Percentiles rank a stretch among this genome's conserved stretches.
phyloP scores from a whole-genome alignment of 2,329 filamentous ascomycete genomes.

The Aspergillus piperis region DNA sequence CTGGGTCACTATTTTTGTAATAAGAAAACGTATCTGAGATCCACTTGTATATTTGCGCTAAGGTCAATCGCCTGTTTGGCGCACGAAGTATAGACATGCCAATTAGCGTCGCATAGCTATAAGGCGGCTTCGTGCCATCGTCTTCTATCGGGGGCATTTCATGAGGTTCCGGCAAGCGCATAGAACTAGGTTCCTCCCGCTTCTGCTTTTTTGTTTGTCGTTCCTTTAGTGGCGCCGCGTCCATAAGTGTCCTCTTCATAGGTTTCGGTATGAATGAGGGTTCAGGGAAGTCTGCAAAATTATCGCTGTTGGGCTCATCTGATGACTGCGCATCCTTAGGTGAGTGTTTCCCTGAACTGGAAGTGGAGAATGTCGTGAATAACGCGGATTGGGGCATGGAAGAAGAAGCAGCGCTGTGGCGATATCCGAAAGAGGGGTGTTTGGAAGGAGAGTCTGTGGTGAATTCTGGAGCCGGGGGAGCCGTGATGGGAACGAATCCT shows the following conservation, averaged over 20 bases:
- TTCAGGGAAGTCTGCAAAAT: conserved; percentile 51
- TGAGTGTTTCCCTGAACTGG: conserved; percentile 38
- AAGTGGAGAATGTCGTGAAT: conserved; percentile 54
- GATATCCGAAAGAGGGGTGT: conserved; percentile 41
- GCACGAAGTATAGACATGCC: conserved; percentile 95
- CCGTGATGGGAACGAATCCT: conserved; percentile 62
- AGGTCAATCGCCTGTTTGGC: conserved; percentile 76
- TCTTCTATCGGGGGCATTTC: conserved; percentile 82
- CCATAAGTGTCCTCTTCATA: conserved; percentile 65
- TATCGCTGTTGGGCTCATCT: conserved; percentile 45
- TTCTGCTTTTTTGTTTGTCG: conserved; percentile 69
- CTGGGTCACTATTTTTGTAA: conserved; percentile 79
- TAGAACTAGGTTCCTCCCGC: conserved; percentile 53
- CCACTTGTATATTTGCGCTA: conserved; percentile 98
- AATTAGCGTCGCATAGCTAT: conserved; percentile 93
- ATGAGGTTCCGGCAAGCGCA: conserved; percentile 67
- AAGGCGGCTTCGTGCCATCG: conserved; percentile 83
- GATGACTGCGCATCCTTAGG: conserved; percentile 52
- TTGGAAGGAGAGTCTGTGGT: conserved; percentile 53
- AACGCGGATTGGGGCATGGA: conserved; percentile 47
- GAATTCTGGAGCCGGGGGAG: conserved; percentile 46
- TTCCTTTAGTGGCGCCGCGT: conserved; percentile 73
- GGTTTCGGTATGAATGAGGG: conserved; percentile 48
- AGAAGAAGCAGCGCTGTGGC: conserved; percentile 20
- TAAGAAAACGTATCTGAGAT: conserved; percentile 93